Conservation (phyloP, 2,329 filamentous ascomycete species). For the Grosmannia serpens region DNA sequence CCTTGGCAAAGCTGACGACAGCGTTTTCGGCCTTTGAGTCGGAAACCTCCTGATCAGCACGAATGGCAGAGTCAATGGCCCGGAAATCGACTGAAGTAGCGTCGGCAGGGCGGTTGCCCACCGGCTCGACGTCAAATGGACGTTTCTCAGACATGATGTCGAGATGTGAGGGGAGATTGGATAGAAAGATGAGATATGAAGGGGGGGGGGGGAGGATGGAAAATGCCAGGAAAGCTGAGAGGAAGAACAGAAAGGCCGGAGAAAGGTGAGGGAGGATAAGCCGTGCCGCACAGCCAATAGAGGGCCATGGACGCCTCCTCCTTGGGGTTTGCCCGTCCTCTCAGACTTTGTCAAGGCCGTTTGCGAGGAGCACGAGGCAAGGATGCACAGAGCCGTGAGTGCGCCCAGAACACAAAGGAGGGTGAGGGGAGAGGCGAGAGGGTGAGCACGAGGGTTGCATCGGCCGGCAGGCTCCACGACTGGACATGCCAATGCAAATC, state of each 20-base stretch:
- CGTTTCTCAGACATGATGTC: no score
- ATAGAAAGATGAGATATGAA: no score
- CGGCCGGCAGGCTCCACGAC: background rate
- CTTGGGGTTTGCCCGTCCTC: background rate
- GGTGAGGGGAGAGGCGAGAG: no score
- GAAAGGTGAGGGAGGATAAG: background rate
- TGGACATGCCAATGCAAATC: background rate
- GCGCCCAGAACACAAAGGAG: background rate
- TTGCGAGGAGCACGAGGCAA: background rate
- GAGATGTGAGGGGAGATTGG: no score
- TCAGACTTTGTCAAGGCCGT: background rate
- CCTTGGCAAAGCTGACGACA: conserved; percentile 32
- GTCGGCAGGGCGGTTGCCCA: no score
- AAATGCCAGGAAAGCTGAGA: no score
- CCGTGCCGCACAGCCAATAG: background rate
- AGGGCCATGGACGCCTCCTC: background rate
- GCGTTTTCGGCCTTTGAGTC: no score
- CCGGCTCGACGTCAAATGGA: no score
- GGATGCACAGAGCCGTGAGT: background rate
- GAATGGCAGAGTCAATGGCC: no score
- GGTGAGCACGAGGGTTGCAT: background rate
- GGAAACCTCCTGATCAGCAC: no score
- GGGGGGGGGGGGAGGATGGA: background rate
- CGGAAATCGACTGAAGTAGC: no score
- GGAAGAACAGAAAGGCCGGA: background rate